A percentile compares a stretch with the other conserved stretches of the same genome.
Conservation (phyloP, 164 flowering plant genomes). For the Malania oleifera region DNA sequence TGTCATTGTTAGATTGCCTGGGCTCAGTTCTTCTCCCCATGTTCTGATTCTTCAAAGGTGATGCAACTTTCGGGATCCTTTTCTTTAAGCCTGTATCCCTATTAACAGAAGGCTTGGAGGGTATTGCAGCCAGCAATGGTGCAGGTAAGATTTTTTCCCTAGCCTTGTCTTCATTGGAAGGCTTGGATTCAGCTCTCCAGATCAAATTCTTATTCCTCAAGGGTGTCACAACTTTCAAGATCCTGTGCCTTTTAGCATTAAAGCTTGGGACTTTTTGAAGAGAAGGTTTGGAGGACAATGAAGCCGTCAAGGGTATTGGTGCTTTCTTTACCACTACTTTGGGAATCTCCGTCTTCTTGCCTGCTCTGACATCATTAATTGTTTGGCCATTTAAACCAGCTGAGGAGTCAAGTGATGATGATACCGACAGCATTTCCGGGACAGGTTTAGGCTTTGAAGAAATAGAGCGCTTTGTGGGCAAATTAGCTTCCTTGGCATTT, state of each 20-base stretch:
- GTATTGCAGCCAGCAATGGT: too few relatives aligned
- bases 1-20: not conserved
- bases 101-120: too few relatives aligned
- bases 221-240: constrained; percentile 21
- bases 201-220: constrained; percentile 15
- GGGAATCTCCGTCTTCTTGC: constrained; percentile 16
- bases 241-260: constrained; percentile 19
- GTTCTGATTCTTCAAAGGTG: not conserved
- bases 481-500: constrained; percentile 9
- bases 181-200: not conserved
- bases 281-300: constrained; percentile 31
- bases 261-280: constrained; percentile 23
- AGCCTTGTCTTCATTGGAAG: not conserved
- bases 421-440: constrained; percentile 7
- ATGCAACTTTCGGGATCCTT: too few relatives aligned
- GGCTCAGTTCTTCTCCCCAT: constrained; percentile 9
- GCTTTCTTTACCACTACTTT: constrained; percentile 23
- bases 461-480: constrained; percentile 7
- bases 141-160: not conserved
- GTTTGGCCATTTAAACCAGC: constrained; percentile 4
- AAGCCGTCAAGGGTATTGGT: constrained; percentile 16
- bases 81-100: too few relatives aligned
- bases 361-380: not conserved
- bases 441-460: constrained; percentile 24
- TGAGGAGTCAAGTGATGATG: constrained; percentile 11